phyloP scores from a whole-genome alignment of 495 filamentous ascomycete species.

The Lophiostoma macrostomum region DNA sequence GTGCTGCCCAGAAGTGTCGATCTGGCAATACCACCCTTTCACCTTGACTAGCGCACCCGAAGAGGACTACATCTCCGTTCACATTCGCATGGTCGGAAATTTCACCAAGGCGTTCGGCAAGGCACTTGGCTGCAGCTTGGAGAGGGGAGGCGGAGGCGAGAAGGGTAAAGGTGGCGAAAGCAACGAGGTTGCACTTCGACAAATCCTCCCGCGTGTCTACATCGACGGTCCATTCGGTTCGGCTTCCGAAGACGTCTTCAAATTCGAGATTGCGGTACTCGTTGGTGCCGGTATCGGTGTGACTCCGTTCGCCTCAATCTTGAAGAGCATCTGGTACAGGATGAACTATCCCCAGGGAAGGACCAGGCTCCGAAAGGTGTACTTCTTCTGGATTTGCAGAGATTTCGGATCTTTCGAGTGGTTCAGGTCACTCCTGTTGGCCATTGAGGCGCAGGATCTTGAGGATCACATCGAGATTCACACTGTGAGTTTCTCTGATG shows the following conservation, averaged over 20 bases:
- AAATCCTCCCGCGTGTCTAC: conserved; percentile 70
- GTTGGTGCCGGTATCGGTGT: conserved; percentile 72
- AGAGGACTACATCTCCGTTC: conserved; percentile 79
- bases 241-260: conserved; percentile 73
- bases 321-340: conserved; percentile 86
- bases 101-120: conserved; percentile 64
- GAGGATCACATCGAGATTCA: conserved; percentile 75
- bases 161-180: conserved; percentile 56
- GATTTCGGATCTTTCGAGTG: conserved; percentile 79
- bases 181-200: conserved; percentile 64
- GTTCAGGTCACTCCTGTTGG: conserved; percentile 74
- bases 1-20: conserved; percentile 73
- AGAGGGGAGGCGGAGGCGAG: conserved; percentile 42
- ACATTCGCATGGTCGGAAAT: conserved; percentile 68
- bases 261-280: conserved; percentile 68
- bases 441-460: conserved; percentile 80
- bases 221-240: conserved; percentile 78
- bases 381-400: conserved; percentile 83
- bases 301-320: conserved; percentile 71
- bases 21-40: conserved; percentile 80
- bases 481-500: conserved; percentile 38
- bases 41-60: conserved; percentile 75
- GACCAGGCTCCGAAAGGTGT: conserved; percentile 71
- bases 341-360: conserved; percentile 76
- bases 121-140: conserved; percentile 67